These are phyloP conservation scores for Cladophialophora immunda DNA, from an alignment of 2,329 filamentous ascomycete species.

Conservation along the genomic window DNA sequence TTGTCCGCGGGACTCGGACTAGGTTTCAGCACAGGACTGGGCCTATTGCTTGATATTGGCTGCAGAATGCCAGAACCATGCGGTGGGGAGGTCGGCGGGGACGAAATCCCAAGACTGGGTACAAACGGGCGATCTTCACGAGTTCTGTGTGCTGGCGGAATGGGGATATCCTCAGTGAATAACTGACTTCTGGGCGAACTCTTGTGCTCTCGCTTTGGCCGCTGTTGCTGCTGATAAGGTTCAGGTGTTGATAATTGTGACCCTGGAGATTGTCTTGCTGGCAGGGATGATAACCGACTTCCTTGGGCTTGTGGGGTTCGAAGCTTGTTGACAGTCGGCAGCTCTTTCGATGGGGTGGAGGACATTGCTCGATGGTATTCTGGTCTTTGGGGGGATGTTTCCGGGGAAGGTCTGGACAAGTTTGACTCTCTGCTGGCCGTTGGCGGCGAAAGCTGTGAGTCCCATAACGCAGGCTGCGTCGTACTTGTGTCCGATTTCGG, in stretches of 20 bases:
- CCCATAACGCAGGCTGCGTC: not conserved
- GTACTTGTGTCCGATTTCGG: not conserved
- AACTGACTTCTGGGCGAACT: slow-evolving; percentile 23
- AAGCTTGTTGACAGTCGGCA: slow-evolving; percentile 55
- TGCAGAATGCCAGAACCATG: slow-evolving; percentile 41
- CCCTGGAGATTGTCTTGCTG: slow-evolving; percentile 1
- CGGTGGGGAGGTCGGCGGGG: slow-evolving; percentile 60
- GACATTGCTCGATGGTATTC: slow-evolving; percentile 51
- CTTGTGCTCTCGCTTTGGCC: slow-evolving; percentile 19
- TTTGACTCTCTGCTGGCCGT: not conserved
- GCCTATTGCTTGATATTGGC: slow-evolving; percentile 20
- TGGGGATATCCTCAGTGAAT: slow-evolving; percentile 35
- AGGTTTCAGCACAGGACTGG: slow-evolving; percentile 21
- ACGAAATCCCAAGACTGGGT: slow-evolving; percentile 22
- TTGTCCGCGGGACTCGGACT: slow-evolving; percentile 55
- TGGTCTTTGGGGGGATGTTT: slow-evolving; percentile 39
- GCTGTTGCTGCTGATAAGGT: slow-evolving; percentile 13
- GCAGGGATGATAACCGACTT: not conserved
- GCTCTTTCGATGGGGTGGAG: slow-evolving; percentile 56
- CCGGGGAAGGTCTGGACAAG: not conserved
- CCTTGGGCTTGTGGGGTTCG: slow-evolving; percentile 42
- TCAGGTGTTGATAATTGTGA: not conserved
- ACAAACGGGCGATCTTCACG: slow-evolving; percentile 22
- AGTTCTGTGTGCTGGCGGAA: slow-evolving; percentile 21
- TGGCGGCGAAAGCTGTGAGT: not conserved